Percentiles rank a stretch among this genome's conserved stretches.
phyloP scores from a whole-genome alignment of 768 basidiomycete genomes.

The Trametes coccinea region DNA sequence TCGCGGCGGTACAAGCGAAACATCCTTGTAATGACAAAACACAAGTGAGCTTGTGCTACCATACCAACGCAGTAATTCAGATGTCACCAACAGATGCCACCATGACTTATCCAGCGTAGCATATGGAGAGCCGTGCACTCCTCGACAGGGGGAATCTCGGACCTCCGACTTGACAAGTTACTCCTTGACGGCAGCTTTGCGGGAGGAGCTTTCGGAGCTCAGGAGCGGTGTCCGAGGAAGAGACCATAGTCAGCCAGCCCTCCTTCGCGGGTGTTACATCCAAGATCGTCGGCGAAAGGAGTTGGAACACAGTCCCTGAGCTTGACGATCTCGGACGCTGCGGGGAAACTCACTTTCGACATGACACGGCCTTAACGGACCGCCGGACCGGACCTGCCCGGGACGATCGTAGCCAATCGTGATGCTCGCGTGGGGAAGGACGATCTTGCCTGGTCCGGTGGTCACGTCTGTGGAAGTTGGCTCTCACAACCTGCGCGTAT shows the following conservation, averaged over 20 bases:
- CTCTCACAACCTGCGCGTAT: too few species aligned
- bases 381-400: neutral
- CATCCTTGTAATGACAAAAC: neutral
- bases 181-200: too few species aligned
- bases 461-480: too few species aligned
- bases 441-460: too few species aligned
- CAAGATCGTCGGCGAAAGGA: slow-evolving; percentile 5
- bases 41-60: neutral
- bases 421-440: too few species aligned
- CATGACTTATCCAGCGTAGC: neutral
- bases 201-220: neutral
- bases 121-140: neutral
- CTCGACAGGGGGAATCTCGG: too few species aligned
- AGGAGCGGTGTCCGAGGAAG: slow-evolving; percentile 12
- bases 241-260: neutral
- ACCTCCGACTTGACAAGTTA: too few species aligned
- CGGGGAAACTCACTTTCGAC: neutral
- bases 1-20: neutral
- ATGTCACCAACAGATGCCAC: neutral
- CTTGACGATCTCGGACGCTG: neutral
- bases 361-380: neutral
- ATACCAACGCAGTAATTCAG: neutral
- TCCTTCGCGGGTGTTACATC: neutral
- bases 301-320: neutral
- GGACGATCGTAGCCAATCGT: neutral